These are phyloP conservation scores for Thozetella sp. DNA, from an alignment of 495 filamentous ascomycete genomes.

Conservation along the genomic window DNA sequence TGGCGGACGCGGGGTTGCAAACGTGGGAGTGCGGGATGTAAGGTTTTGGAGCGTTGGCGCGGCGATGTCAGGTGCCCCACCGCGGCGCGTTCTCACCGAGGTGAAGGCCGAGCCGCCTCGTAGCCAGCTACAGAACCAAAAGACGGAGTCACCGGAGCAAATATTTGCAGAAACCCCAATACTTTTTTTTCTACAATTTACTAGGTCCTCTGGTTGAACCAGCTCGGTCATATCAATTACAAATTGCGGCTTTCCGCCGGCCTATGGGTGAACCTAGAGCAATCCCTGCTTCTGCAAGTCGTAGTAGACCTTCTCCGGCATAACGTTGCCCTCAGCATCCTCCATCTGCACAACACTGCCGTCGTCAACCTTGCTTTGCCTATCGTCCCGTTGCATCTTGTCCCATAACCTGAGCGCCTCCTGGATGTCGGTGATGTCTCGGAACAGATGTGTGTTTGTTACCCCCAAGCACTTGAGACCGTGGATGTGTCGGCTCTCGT, in stretches of 20 bases:
- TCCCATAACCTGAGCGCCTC: constrained; percentile 90
- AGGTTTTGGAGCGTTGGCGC: no score
- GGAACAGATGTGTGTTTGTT: constrained; percentile 87
- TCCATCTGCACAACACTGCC: constrained; percentile 97
- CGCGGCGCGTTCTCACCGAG: no score
- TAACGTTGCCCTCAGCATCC: constrained; percentile 95
- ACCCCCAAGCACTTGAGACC: constrained; percentile 93
- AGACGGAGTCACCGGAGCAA: no score
- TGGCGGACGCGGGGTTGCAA: no score
- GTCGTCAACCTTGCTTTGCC: constrained; percentile 70
- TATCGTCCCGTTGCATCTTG: constrained; percentile 86
- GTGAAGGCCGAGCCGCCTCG: no score
- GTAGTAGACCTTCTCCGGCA: constrained; percentile 96
- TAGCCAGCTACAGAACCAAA: no score
- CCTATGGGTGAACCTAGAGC: constrained; percentile 39
- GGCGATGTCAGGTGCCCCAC: no score
- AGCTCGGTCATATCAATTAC: neutral
- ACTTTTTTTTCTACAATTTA: no score
- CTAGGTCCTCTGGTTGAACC: neutral
- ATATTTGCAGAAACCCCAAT: no score
- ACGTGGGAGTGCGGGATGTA: no score
- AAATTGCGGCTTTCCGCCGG: neutral
- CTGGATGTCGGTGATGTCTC: constrained; percentile 90
- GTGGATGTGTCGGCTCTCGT: constrained; percentile 87
- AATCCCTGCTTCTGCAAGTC: constrained; percentile 78